Base-by-base conservation (phyloP, 225 moss, liverwort and hornwort species). In the Polytrichum commune region DNA sequence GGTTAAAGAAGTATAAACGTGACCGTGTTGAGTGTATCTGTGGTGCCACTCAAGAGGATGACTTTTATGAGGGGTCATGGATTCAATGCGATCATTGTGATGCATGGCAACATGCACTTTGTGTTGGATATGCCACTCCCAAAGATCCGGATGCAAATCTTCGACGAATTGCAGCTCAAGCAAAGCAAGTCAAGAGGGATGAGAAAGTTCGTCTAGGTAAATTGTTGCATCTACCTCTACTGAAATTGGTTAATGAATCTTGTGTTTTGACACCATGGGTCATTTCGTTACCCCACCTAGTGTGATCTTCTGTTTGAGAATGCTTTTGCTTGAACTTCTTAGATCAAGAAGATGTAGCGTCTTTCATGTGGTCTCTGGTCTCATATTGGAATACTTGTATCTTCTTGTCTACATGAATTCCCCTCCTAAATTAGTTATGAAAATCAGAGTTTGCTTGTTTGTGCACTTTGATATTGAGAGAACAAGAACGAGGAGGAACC, bases 71-170 rank as follows among this genome's bases (percentile, higher is more conserved):
- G 46, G 85, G 80, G 60, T 73, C 89, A 13, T 94, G 97, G 92
- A 86, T 97, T 61, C 91, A 94, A 72, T 97, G 97, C 79, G 94
- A 90, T 81, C 77, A 86, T 68, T 97, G 97, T 92, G 94, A 97
- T 81, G 97, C 91, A 70, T 92, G 94, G 94, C 97, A 97, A 80
- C 97, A 97, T 81, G 73, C 90, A 68, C 80, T 89, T 13, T 94
- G 97, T 78, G 94, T 94, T 65, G 93, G 92, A 30, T 85, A 84
- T 76, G 74, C 76, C 55, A 64, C 71, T 55, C 77, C 85, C 77
- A 19, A 7, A 69, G 83, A 86, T 56, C 64, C 76, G 54, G 83
- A 89, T 68, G 85, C 76, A 66, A 83, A 89, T 55, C 75, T 77
- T 73, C 83, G 77, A 68, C 83, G 83, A 38, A 86, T 84, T 62